Conservation (phyloP, 768 basidiomycete species). For the Phaeotremella skinneri region DNA sequence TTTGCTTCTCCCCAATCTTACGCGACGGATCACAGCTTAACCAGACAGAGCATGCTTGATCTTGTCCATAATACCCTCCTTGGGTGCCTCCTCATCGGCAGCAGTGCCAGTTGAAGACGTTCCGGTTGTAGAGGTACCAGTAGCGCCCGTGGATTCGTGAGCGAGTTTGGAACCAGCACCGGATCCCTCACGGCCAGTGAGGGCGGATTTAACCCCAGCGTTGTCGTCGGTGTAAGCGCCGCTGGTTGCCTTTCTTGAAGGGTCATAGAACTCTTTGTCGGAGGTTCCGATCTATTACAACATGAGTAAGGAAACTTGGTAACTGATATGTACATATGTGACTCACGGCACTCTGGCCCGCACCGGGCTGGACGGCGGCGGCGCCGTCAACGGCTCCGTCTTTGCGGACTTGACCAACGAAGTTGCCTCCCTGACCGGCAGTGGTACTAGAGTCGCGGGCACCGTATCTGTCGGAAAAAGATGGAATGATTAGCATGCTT, state of each 20-base stretch:
- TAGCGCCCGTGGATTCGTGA: constrained; percentile 16
- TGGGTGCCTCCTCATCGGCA: constrained; percentile 6
- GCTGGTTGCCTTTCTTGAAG: constrained; percentile 14
- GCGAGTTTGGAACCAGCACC: constrained; percentile 35
- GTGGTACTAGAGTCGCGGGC: neutral
- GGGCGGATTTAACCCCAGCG: constrained; percentile 31
- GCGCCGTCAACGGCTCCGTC: neutral
- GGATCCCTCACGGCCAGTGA: constrained; percentile 44
- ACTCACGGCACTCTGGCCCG: neutral
- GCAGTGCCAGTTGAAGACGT: neutral
- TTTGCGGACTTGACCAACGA: neutral
- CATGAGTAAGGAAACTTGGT: neutral
- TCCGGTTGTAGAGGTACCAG: constrained; percentile 9
- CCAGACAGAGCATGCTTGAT: constrained; percentile 23
- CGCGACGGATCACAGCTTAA: no score
- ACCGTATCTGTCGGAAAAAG: neutral
- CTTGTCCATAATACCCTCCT: constrained; percentile 30
- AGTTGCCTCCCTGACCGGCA: neutral
- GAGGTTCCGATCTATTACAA: constrained; percentile 28
- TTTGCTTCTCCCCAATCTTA: no score
- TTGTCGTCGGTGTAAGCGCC: constrained; percentile 38
- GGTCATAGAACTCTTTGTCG: constrained; percentile 39
- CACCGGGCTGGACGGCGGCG: neutral
- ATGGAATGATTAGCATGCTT: neutral
- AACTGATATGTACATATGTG: neutral